phyloP scores from a whole-genome alignment of 2,329 filamentous ascomycete genomes.

The Neocucurbitaria cava region DNA sequence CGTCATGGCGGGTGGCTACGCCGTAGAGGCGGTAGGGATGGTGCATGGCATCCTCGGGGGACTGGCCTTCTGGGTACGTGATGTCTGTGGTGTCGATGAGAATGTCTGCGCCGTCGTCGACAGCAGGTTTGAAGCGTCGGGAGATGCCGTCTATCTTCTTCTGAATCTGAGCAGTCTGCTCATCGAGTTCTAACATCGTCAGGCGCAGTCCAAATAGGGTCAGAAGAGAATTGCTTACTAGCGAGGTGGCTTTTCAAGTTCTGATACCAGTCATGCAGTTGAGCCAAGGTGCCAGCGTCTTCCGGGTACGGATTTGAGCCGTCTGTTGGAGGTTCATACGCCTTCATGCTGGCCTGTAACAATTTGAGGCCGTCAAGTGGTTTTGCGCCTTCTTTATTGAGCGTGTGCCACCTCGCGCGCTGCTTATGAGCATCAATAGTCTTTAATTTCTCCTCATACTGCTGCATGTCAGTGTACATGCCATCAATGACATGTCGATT shows the following conservation, averaged over 20 bases:
- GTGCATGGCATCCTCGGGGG: slow-evolving; percentile 30
- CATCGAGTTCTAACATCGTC: slow-evolving; percentile 50
- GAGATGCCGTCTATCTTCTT: slow-evolving; percentile 54
- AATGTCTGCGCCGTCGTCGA: slow-evolving; percentile 39
- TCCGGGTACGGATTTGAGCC: slow-evolving; percentile 17
- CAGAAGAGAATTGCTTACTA: slow-evolving; percentile 18
- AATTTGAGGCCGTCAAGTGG: slow-evolving; percentile 47
- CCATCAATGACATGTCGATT: slow-evolving; percentile 57
- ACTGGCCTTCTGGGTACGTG: slow-evolving; percentile 25
- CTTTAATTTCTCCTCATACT: slow-evolving; percentile 35
- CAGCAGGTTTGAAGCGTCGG: slow-evolving; percentile 55
- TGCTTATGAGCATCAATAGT: slow-evolving; percentile 45
- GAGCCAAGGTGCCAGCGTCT: slow-evolving; percentile 29
- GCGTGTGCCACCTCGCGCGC: slow-evolving; percentile 45
- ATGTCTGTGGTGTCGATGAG: slow-evolving; percentile 35
- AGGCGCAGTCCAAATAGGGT: slow-evolving; percentile 1
- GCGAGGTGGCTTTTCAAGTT: slow-evolving; percentile 43
- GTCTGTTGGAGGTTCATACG: slow-evolving; percentile 32
- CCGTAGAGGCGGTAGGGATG: slow-evolving; percentile 63
- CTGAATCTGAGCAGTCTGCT: slow-evolving; percentile 50
- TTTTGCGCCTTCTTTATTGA: slow-evolving; percentile 33
- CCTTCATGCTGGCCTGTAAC: slow-evolving; percentile 48
- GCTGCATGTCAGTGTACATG: slow-evolving; percentile 53
- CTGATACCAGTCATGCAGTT: slow-evolving; percentile 38
- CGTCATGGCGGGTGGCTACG: slow-evolving; percentile 63